A percentile compares a stretch with the other conserved stretches of the same genome.
Evolutionary conservation across 495 filamentous ascomycete species (phyloP).

Genomic region (Penicillium bovifimosum): DNA sequence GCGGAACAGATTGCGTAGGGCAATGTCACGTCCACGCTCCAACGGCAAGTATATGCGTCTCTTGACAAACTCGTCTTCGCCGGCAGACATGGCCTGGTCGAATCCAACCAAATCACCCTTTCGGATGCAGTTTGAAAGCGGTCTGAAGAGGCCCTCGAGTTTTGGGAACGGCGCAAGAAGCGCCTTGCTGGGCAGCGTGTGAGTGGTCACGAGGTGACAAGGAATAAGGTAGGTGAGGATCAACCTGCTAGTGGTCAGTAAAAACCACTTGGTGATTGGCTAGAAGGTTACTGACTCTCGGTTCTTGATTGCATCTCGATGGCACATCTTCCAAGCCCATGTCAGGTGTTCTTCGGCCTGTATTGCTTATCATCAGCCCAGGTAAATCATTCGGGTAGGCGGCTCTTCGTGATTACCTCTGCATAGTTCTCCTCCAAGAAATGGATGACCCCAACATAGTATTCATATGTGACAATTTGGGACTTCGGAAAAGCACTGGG

Average conservation of each 20-base stretch:
- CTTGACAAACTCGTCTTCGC: constrained; percentile 85
- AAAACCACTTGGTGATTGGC: constrained; percentile 39
- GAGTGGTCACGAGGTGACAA: constrained; percentile 80
- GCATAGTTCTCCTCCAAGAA: constrained; percentile 92
- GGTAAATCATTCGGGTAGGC: constrained; percentile 7
- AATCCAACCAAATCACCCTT: constrained; percentile 77
- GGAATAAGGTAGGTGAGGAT: constrained; percentile 96
- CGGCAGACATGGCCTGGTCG: constrained; percentile 71
- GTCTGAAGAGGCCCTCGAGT: constrained; percentile 72
- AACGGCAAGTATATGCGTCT: constrained; percentile 93
- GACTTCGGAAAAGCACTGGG: constrained; percentile 72
- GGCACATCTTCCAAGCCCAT: constrained; percentile 71
- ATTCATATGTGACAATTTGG: constrained; percentile 93
- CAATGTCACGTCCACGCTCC: constrained; percentile 86
- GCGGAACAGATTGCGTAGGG: constrained; percentile 79
- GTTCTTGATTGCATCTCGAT: constrained; percentile 63
- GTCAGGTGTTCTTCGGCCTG: constrained; percentile 78
- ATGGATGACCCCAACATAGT: constrained; percentile 82
- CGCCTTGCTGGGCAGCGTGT: constrained; percentile 65
- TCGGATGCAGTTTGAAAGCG: constrained; percentile 71
- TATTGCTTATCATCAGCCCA: neutral
- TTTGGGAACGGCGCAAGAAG: constrained; percentile 71
- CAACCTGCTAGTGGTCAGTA: constrained; percentile 49
- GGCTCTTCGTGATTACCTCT: constrained; percentile 42
- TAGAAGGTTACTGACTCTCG: constrained; percentile 58